Evolutionary conservation across 805 yeast species (phyloP), one percentile per base, ranked within the genome.

Genomic region (Hanseniaspora occidentalis): DNA sequence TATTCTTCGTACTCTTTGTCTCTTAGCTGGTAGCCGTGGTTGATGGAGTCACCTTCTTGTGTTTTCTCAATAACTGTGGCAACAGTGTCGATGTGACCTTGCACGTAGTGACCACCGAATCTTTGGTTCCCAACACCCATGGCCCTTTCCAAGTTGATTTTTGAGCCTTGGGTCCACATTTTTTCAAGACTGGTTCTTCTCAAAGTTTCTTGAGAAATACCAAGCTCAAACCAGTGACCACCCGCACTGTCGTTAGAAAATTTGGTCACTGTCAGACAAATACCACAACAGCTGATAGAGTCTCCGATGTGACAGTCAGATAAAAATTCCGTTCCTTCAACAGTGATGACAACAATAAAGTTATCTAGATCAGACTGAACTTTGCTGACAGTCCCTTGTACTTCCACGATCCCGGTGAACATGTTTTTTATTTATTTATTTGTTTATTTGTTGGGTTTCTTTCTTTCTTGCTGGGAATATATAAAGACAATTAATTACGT

Each of bases 101-200:
- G 98, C 2, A 92, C 99, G 47, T 89, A 75, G 60, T 92, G 99
- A 1, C 99, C 99, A 19, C 99, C 99, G 52, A 88, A 75, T 47
- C 98, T 68, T 6, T 77, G 84, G 40, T 83, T 84, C 11, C 77
- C 76, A 37, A 52, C 58, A 3, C 66, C 68, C 24, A 92, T 85
- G 0, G 99, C 99, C 44, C 99, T 69, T 59, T 92, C 99, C 45
- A 89, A 66, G 56, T 92, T 89, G 17, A 92, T 95, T 43, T 67
- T 69, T 16, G 71, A 57, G 2, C 84, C 88, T 22, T 14, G 10
- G 10, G 35, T 22, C 57, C 89, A 69, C 8, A 60, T 60, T 3
- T 19, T 26, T 1, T 86, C 89, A 35, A 92, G 62, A 47, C 82
- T 79, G 2, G 95, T 77, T 46, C 92, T 70, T 45, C 84, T 73